A percentile compares a stretch with the other conserved stretches of the same genome.
Evolutionary conservation across 2,329 filamentous ascomycete genomes (phyloP).

Genomic region (Arachnomyces sp.): DNA sequence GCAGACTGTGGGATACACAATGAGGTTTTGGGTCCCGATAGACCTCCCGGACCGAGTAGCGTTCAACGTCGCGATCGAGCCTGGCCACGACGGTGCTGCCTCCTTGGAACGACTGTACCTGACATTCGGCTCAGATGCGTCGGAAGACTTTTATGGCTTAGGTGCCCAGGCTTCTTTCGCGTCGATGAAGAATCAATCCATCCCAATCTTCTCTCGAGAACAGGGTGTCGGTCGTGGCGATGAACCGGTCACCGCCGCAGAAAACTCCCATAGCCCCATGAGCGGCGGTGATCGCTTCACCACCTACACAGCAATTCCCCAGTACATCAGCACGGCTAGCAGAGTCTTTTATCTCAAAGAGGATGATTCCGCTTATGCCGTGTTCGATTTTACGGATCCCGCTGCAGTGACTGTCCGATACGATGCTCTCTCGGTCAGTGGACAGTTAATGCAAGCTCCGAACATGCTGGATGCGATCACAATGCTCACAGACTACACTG

Average conservation of each 20-base stretch:
- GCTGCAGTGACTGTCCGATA: slow-evolving; percentile 16
- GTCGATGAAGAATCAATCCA: no score
- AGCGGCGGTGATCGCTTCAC: slow-evolving; percentile 26
- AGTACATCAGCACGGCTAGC: slow-evolving; percentile 25
- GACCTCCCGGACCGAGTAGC: slow-evolving; percentile 15
- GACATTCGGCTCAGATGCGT: slow-evolving; percentile 14
- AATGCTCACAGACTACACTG: slow-evolving; percentile 27
- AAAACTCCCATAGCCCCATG: slow-evolving; percentile 16
- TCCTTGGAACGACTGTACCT: slow-evolving; percentile 13
- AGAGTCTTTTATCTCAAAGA: slow-evolving; percentile 23
- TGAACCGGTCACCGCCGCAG: slow-evolving; percentile 13
- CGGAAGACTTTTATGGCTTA: slow-evolving; percentile 20
- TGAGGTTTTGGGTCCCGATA: slow-evolving; percentile 14
- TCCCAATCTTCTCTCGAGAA: no score
- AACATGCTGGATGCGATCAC: slow-evolving; percentile 25
- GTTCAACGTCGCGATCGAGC: slow-evolving; percentile 12
- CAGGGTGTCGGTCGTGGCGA: no score
- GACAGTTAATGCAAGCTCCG: slow-evolving; percentile 17
- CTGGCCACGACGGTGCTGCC: slow-evolving; percentile 3
- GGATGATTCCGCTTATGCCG: slow-evolving; percentile 25
- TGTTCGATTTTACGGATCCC: slow-evolving; percentile 22
- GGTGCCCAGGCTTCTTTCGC: slow-evolving; percentile 19
- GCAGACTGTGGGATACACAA: slow-evolving; percentile 6
- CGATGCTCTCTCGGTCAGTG: slow-evolving; percentile 10
- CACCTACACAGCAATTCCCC: slow-evolving; percentile 26